Conservation (phyloP, 2,329 filamentous ascomycete genomes). For the Proliferodiscus dingleyae region DNA sequence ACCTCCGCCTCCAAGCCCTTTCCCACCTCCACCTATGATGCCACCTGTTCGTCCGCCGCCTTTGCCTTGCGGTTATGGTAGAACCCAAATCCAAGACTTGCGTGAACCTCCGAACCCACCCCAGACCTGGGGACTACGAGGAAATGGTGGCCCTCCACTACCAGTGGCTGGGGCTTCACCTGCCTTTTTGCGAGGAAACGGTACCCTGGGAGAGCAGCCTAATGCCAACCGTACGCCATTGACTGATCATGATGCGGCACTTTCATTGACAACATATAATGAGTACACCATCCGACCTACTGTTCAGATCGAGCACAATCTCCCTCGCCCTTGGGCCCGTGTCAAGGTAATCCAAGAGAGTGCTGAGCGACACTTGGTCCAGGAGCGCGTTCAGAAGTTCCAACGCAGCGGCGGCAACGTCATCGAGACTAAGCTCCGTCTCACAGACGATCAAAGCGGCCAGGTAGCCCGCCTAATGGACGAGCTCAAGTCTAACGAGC, state of each 20-base stretch:
- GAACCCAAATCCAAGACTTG: background rate
- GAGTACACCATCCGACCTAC: slow-evolving; percentile 19
- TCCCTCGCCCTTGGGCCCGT: slow-evolving; percentile 10
- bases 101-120: background rate
- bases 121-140: background rate
- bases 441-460: slow-evolving; percentile 18
- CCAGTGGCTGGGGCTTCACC: too few relatives aligned
- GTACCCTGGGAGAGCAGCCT: background rate
- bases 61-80: background rate
- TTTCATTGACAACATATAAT: slow-evolving; percentile 18
- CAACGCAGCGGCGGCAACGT: slow-evolving; percentile 7
- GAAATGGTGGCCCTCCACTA: background rate
- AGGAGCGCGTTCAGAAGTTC: slow-evolving; percentile 12
- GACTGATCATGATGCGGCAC: slow-evolving; percentile 10
- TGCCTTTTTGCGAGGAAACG: background rate
- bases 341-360: slow-evolving; percentile 15
- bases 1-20: background rate
- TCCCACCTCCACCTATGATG: slow-evolving; percentile 1
- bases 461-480: slow-evolving; percentile 23
- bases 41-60: slow-evolving; percentile 1
- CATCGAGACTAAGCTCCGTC: slow-evolving; percentile 15
- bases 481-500: slow-evolving; percentile 12
- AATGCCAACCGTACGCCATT: slow-evolving; percentile 4
- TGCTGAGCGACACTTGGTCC: slow-evolving; percentile 1
- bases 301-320: background rate